phyloP scores from a whole-genome alignment of 2,329 filamentous ascomycete species.

The Fusarium sp. region DNA sequence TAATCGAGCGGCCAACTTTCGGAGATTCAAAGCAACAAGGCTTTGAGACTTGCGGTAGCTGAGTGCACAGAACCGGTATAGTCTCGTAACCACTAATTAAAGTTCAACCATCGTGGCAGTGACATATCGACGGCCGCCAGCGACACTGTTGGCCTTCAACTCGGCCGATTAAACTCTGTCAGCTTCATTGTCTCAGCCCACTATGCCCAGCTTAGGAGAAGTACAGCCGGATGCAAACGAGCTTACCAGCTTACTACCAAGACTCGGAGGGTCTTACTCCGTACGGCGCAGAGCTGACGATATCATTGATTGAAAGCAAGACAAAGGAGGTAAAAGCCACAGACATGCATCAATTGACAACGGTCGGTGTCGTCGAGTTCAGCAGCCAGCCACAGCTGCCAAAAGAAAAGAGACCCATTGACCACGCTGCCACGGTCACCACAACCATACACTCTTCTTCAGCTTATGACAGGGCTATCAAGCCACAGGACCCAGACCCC shows the following conservation, averaged over 20 bases:
- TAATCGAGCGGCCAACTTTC: background rate
- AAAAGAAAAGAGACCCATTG: slow-evolving; percentile 1
- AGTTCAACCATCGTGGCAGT: slow-evolving; percentile 29
- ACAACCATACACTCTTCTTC: slow-evolving; percentile 3
- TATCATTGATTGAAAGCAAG: slow-evolving; percentile 12
- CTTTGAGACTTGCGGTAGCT: slow-evolving; percentile 2
- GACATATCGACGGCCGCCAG: slow-evolving; percentile 21
- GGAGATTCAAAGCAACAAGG: background rate
- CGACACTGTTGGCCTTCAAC: background rate
- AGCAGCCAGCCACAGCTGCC: slow-evolving; percentile 31
- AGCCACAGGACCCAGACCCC: slow-evolving; percentile 29
- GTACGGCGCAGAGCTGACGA: slow-evolving; percentile 9
- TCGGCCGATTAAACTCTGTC: slow-evolving; percentile 20
- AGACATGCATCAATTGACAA: slow-evolving; percentile 2
- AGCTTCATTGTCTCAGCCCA: slow-evolving; percentile 26
- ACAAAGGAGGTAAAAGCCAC: slow-evolving; percentile 39
- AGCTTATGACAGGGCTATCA: slow-evolving; percentile 28
- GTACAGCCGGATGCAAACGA: background rate
- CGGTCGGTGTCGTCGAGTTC: slow-evolving; percentile 15
- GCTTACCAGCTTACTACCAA: background rate
- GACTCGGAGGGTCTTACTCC: background rate
- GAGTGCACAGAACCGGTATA: background rate
- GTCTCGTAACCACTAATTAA: background rate
- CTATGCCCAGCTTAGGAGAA: background rate
- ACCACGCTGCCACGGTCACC: background rate